These are phyloP conservation scores for Fusarium heterosporum DNA, from an alignment of 2,329 filamentous ascomycete genomes.

Conservation along the genomic window DNA sequence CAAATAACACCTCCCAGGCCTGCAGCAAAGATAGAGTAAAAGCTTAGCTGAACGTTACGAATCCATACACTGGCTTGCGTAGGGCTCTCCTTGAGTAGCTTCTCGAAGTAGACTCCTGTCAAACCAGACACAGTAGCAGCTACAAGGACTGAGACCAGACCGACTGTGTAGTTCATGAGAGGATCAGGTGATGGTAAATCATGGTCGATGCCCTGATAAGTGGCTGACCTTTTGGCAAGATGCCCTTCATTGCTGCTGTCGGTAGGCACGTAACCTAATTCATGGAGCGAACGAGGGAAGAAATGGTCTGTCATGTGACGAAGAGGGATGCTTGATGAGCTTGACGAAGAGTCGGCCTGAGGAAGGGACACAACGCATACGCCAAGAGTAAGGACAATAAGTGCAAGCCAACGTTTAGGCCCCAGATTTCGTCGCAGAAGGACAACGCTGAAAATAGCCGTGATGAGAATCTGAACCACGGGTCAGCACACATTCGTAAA, in stretches of 20 bases:
- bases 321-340: conserved; percentile 67
- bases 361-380: conserved; percentile 89
- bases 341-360: conserved; percentile 64
- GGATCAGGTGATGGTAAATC: conserved; percentile 61
- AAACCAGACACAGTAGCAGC: conserved; percentile 85
- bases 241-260: conserved; percentile 33
- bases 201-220: conserved; percentile 87
- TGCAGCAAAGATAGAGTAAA: conserved; percentile 93
- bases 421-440: conserved; percentile 79
- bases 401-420: conserved; percentile 80
- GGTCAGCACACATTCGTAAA: conserved; percentile 4
- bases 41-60: conserved; percentile 91
- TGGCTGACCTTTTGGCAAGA: conserved; percentile 73
- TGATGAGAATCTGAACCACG: conserved; percentile 76
- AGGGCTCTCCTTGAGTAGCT: conserved; percentile 87
- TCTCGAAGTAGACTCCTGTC: conserved; percentile 90
- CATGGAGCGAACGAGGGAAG: conserved; percentile 83
- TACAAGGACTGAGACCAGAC: conserved; percentile 80
- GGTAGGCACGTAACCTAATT: conserved; percentile 69
- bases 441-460: conserved; percentile 85
- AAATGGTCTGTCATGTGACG: conserved; percentile 74
- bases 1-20: conserved; percentile 87
- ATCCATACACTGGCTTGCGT: conserved; percentile 86
- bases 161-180: conserved; percentile 81
- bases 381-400: conserved; percentile 82